phyloP scores from a whole-genome alignment of 805 yeast genomes.

The Lipomyces chichibuensis region DNA sequence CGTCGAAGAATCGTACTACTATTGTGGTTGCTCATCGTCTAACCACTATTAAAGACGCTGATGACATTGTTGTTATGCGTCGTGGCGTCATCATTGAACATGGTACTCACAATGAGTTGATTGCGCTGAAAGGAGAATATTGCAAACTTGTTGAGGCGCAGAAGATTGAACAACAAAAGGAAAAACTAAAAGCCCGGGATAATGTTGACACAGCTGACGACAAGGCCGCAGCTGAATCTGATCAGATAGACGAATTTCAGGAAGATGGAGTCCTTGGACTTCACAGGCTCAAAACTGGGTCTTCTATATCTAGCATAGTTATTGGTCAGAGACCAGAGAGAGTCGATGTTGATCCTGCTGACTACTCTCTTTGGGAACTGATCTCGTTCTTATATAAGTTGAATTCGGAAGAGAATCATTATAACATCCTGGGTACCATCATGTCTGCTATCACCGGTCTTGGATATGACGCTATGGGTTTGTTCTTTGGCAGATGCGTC shows the following conservation, averaged over 20 bases:
- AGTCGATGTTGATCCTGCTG: neutral
- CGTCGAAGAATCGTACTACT: conserved; percentile 46
- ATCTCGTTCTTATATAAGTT: conserved; percentile 13
- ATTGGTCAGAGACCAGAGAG: neutral
- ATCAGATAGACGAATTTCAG: neutral
- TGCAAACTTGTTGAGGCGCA: conserved; percentile 39
- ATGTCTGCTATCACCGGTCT: conserved; percentile 43
- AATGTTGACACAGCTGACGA: neutral
- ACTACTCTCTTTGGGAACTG: conserved; percentile 6
- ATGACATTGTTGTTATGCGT: conserved; percentile 50
- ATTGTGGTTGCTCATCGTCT: conserved; percentile 57
- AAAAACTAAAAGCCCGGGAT: neutral
- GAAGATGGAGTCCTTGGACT: conserved; percentile 9
- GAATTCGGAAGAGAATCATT: conserved; percentile 14
- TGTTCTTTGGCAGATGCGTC: conserved; percentile 46
- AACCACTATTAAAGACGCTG: conserved; percentile 54
- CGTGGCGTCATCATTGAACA: conserved; percentile 51
- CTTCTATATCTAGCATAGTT: conserved; percentile 13
- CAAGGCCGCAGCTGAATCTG: neutral
- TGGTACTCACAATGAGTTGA: conserved; percentile 43
- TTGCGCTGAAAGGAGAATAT: conserved; percentile 35
- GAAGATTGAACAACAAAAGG: conserved; percentile 23
- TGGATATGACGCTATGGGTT: conserved; percentile 46
- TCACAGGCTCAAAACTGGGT: conserved; percentile 24
- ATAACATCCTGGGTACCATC: conserved; percentile 9